A percentile compares a stretch with the other conserved stretches of the same genome.
Conservation (phyloP, 345 rosid genomes). For the Melastoma malabathricum region DNA sequence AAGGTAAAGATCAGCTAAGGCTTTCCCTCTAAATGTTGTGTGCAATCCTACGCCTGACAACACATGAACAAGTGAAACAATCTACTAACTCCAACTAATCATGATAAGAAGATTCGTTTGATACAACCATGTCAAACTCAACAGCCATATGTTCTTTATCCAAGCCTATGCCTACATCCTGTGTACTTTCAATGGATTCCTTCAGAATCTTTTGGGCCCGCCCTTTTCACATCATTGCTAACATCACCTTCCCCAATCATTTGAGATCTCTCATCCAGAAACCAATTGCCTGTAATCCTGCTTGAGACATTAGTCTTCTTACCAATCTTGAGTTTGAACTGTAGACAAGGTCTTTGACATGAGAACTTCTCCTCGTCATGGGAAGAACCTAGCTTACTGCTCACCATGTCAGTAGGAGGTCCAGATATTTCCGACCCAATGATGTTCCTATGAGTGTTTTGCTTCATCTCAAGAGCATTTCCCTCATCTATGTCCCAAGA, state of each 20-base stretch:
- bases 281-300: conserved; percentile 15
- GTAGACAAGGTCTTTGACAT: conserved; percentile 31
- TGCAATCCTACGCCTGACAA: no score
- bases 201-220: no score
- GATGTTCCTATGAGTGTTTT: conserved; percentile 13
- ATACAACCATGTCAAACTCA: no score
- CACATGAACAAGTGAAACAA: no score
- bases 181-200: no score
- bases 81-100: no score
- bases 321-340: conserved; percentile 42
- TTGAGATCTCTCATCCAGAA: not conserved
- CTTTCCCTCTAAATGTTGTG: no score
- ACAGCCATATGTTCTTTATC: no score
- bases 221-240: no score
- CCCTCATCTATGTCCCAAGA: conserved; percentile 19
- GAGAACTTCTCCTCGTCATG: conserved; percentile 16
- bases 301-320: conserved; percentile 25
- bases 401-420: conserved; percentile 37
- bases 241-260: conserved; percentile 4
- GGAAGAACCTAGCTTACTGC: conserved; percentile 21
- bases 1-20: no score
- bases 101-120: no score
- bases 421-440: conserved; percentile 37
- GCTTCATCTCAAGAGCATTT: conserved; percentile 9
- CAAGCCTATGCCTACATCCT: no score